These are phyloP conservation scores for Furcasterigmium sp. DNA, from an alignment of 2,329 filamentous ascomycete genomes.

Conservation along the genomic window DNA sequence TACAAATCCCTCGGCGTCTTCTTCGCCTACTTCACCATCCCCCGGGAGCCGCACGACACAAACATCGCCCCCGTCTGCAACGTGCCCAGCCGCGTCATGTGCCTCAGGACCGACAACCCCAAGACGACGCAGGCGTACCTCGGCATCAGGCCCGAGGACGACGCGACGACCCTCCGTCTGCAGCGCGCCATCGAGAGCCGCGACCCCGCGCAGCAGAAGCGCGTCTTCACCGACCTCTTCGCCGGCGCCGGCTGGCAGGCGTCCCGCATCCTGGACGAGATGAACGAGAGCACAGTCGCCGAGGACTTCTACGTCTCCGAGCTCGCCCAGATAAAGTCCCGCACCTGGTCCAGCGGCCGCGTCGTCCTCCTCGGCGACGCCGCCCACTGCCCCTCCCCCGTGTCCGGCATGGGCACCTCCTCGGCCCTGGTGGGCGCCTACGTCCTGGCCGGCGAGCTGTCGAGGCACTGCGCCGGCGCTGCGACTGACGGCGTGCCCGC, in stretches of 20 bases:
- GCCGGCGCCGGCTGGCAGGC: slow-evolving; percentile 35
- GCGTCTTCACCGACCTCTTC: slow-evolving; percentile 23
- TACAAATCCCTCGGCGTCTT: slow-evolving; percentile 19
- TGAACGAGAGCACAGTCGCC: slow-evolving; percentile 1
- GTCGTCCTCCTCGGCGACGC: slow-evolving; percentile 44
- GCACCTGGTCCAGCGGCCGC: slow-evolving; percentile 25
- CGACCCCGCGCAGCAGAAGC: slow-evolving; percentile 25
- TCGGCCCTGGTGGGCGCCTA: slow-evolving; percentile 39
- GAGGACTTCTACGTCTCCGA: slow-evolving; percentile 38
- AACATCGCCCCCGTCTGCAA: slow-evolving; percentile 8
- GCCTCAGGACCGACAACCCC: slow-evolving; percentile 8
- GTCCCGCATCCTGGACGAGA: slow-evolving; percentile 18
- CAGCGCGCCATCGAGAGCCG: slow-evolving; percentile 2
- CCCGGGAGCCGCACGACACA: slow-evolving; percentile 13
- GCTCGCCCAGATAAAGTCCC: slow-evolving; percentile 33
- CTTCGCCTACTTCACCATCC: slow-evolving; percentile 26
- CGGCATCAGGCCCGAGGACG: slow-evolving; percentile 1
- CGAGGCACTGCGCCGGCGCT: slow-evolving; percentile 5
- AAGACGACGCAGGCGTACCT: slow-evolving; percentile 10
- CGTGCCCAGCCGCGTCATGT: slow-evolving; percentile 1
- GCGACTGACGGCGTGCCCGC: not conserved
- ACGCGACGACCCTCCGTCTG: slow-evolving; percentile 2
- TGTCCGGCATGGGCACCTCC: slow-evolving; percentile 40
- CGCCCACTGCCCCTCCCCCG: slow-evolving; percentile 35
- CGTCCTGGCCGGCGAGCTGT: slow-evolving; percentile 43